Percentiles rank a stretch among this genome's conserved stretches.
Conservation (phyloP, 2,329 filamentous ascomycete species). For the Ophiocordyceps robertsii region DNA sequence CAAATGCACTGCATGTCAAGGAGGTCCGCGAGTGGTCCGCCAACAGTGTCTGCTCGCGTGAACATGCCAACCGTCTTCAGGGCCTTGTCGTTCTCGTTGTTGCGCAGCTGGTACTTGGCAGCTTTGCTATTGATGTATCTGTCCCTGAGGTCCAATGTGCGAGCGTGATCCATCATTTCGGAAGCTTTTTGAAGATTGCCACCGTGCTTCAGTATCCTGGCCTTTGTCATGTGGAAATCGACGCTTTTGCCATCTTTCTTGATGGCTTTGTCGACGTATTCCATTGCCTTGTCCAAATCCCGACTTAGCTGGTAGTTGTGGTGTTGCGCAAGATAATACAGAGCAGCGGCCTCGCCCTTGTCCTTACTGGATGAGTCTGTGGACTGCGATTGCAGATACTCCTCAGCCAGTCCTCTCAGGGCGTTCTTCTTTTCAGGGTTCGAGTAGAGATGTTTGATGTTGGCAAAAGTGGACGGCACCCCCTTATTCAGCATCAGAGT, state of each 20-base stretch:
- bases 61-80: slow-evolving; percentile 86
- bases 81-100: slow-evolving; percentile 77
- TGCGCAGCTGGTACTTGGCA: slow-evolving; percentile 90
- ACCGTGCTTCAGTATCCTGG: slow-evolving; percentile 83
- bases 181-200: slow-evolving; percentile 71
- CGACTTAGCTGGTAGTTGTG: slow-evolving; percentile 88
- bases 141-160: slow-evolving; percentile 76
- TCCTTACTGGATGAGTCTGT: slow-evolving; percentile 31
- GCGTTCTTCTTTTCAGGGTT: slow-evolving; percentile 65
- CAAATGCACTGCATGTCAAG: slow-evolving; percentile 98
- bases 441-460: slow-evolving; percentile 84
- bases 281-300: slow-evolving; percentile 66
- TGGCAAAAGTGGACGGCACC: slow-evolving; percentile 91
- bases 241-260: slow-evolving; percentile 67
- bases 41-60: slow-evolving; percentile 78
- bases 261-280: slow-evolving; percentile 75
- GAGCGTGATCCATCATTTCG: slow-evolving; percentile 77
- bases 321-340: slow-evolving; percentile 93
- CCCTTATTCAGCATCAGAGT: slow-evolving; percentile 80
- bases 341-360: slow-evolving; percentile 63
- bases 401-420: slow-evolving; percentile 62
- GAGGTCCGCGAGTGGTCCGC: slow-evolving; percentile 79
- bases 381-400: slow-evolving; percentile 54
- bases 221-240: slow-evolving; percentile 91
- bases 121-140: slow-evolving; percentile 98